Evolutionary conservation across 495 filamentous ascomycete species (phyloP), one percentile per base, ranked within the genome.

Genomic region (Parachaetomium inaequale): DNA sequence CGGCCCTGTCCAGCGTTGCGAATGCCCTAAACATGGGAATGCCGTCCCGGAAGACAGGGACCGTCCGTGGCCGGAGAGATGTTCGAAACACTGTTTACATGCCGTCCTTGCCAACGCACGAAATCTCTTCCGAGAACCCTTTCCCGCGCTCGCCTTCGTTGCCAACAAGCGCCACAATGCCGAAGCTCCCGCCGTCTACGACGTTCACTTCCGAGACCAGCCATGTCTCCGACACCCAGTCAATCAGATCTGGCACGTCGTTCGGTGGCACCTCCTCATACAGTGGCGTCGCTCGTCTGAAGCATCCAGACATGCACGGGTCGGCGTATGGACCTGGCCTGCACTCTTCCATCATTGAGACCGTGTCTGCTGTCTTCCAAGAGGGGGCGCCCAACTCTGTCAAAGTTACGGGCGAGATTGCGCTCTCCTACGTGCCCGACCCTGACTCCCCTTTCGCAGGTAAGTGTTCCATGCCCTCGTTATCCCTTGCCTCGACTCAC

Each of bases 271-370:
- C 63, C 2, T 74, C 72, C 4, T 65, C 68, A 11, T 73, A 65
- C 26, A 64, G 66, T 23, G 89, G 85, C 58, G 76, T 84, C 32
- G 70, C 80, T 11, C 75, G 74, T 14, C 78, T 86, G 12, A 85
- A 84, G 63, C 95, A 99, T 70, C 88, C 92, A 0, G 92, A 98
- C 15, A 82, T 97, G 72, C 83, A 87, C 57, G 83, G 69, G 12
- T 81, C 87, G 10, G 93, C 91, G 7, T 78, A 86, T 56, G 82
- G 64, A 2, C 82, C 87, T 12, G 95, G 95, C 8, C 75, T 99
- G 42, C 96, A 93, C 68, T 87, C 92, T 7, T 98, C 95, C 10
- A 79, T 98, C 51, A 87, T 98, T 58, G 95, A 99, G 71, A 95
- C 90, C 0, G 86, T 97, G 59, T 94, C 83, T 66, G 90, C 91